These are phyloP conservation scores for Salix suchowensis DNA, from an alignment of 345 rosid species.

Conservation along the genomic window DNA sequence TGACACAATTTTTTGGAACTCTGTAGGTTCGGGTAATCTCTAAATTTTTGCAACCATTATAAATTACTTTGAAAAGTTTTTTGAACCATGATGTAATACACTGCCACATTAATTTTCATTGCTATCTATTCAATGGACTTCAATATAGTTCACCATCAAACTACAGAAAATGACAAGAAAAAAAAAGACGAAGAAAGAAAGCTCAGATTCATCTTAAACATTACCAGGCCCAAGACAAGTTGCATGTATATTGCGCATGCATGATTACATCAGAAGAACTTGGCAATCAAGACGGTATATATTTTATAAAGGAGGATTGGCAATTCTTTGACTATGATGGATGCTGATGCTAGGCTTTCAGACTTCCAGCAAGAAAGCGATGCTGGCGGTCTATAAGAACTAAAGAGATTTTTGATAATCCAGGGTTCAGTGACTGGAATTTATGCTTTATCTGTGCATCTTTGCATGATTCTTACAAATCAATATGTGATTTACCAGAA, in stretches of 20 bases:
- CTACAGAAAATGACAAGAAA: background rate
- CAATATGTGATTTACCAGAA: slow-evolving; percentile 34
- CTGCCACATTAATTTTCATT: background rate
- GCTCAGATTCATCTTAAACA: background rate
- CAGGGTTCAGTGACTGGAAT: background rate
- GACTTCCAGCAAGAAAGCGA: background rate
- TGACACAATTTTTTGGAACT: background rate
- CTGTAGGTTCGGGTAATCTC: background rate
- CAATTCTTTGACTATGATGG: background rate
- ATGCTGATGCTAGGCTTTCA: background rate
- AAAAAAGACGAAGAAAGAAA: background rate
- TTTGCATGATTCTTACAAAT: background rate
- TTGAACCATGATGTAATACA: background rate
- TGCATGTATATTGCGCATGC: background rate
- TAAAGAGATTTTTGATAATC: background rate
- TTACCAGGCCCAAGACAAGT: background rate
- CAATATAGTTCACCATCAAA: background rate
- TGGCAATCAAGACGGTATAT: background rate
- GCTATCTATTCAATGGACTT: background rate
- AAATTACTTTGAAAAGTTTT: background rate
- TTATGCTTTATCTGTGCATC: background rate
- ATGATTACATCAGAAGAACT: background rate
- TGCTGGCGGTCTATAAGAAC: background rate
- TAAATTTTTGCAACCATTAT: background rate
- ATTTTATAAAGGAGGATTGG: background rate